Conservation (phyloP, 1,139 yeast species). For the Candida dubliniensis region DNA sequence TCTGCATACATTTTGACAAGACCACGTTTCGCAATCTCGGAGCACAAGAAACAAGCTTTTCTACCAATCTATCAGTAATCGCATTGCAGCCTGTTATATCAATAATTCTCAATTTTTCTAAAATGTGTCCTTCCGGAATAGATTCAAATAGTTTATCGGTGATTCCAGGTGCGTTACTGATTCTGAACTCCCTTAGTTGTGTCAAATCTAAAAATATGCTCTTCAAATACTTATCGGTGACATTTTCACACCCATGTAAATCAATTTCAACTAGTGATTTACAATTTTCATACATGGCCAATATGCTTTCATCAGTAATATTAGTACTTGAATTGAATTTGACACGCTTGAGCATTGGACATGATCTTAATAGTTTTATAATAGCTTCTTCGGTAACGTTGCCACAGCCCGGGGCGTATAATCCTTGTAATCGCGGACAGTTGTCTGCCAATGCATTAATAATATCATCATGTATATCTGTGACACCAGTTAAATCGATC, state of each 20-base stretch:
- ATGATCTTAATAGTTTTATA: constrained; percentile 54
- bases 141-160: constrained; percentile 62
- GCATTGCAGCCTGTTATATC: constrained; percentile 86
- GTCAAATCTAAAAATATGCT: constrained; percentile 63
- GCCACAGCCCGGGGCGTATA: constrained; percentile 85
- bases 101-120: constrained; percentile 64
- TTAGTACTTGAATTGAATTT: constrained; percentile 72
- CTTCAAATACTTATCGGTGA: constrained; percentile 63
- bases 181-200: constrained; percentile 79
- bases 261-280: constrained; percentile 86
- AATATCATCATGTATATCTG: constrained; percentile 63
- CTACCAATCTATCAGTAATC: constrained; percentile 78
- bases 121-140: constrained; percentile 42
- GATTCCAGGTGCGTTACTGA: constrained; percentile 70
- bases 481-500: constrained; percentile 88
- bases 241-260: constrained; percentile 76
- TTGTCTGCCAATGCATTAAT: constrained; percentile 66
- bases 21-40: constrained; percentile 87
- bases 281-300: constrained; percentile 65
- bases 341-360: constrained; percentile 79
- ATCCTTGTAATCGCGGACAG: constrained; percentile 81
- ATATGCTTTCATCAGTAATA: constrained; percentile 69
- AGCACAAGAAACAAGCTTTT: constrained; percentile 69
- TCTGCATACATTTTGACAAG: constrained; percentile 82
- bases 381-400: constrained; percentile 67